Evolutionary conservation across 352 stramenopile species (phyloP), one percentile per base, ranked within the genome.

Genomic region (Globisporangium nodosum): DNA sequence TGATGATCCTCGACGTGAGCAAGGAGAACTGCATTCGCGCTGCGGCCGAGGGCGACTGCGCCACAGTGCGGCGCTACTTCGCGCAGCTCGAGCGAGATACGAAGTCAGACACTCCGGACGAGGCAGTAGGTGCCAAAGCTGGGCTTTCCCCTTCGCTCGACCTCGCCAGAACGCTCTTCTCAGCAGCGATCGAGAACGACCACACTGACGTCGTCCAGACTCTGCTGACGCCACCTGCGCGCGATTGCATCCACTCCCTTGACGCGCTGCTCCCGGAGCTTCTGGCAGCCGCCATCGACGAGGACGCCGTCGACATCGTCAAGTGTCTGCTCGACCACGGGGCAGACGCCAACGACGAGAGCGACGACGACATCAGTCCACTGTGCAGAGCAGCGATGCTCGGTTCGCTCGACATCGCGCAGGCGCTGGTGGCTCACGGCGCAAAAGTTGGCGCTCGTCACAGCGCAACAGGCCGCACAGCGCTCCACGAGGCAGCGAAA

Each of bases 21-120:
- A 54, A 54, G 30, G 49, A 54, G 27, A 54, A 54, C 18, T 54
- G 49, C 33, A 54, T 54, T n/a, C 21, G 49, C 27, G 49, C 49
- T 35, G 49, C 49, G 3, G 27, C 8, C 5, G 21, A 54, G 8
- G 49, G 49, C 5, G 49, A 54, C 30, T 13, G 27, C 13, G 49
- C 12, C 27, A 40, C 33, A 37, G 49, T 54, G 49, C 20, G 7
- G 49, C 27, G 33, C 27, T 54, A 43, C 49, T 54, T 54, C 24
- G 49, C 20, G 18, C 27, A 54, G 33, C 27, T 54, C 8, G 20
- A 15, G 11, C 35, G 35, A 40, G 35, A 15, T 3, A 9, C 35
- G 5, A 15, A 40, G 35, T 3, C 8, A 3, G 35, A 40, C 8
- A 40, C 35, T 40, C 35, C 35, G 35, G 35, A 40, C 35, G 35